phyloP scores from a whole-genome alignment of 768 basidiomycete genomes.

The Tephrocybe sp. region DNA sequence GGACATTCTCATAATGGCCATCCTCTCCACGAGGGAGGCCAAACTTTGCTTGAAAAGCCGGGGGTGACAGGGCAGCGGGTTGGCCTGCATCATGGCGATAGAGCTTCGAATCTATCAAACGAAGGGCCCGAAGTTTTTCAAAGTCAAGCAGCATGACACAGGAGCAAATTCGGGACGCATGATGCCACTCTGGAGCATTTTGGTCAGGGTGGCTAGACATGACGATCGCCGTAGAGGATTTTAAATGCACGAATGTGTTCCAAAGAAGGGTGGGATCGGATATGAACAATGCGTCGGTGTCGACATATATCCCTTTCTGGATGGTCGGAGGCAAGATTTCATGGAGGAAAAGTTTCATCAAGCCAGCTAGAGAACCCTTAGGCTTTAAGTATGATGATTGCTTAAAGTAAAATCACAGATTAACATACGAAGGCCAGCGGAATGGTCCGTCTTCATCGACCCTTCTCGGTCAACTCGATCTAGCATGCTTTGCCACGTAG shows the following conservation, averaged over 20 bases:
- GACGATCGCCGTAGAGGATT: conserved; percentile 34
- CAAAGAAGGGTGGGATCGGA: conserved; percentile 45
- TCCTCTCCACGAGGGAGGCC: conserved; percentile 33
- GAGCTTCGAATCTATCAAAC: conserved; percentile 45
- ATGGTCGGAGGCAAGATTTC: conserved; percentile 44
- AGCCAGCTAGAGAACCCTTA: too few species aligned
- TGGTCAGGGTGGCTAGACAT: conserved; percentile 46
- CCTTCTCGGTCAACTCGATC: conserved; percentile 46
- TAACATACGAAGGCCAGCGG: conserved; percentile 47
- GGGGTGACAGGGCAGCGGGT: conserved; percentile 35
- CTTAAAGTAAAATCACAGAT: too few species aligned
- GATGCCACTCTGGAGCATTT: conserved; percentile 36
- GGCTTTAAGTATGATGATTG: background rate
- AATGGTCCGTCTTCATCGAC: conserved; percentile 41
- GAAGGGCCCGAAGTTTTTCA: conserved; percentile 37
- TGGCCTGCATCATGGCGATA: conserved; percentile 30
- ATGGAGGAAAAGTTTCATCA: conserved; percentile 54
- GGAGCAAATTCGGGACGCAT: conserved; percentile 47
- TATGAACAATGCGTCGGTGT: conserved; percentile 51
- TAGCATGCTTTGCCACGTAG: conserved; percentile 38
- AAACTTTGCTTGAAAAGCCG: conserved; percentile 42
- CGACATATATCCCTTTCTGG: conserved; percentile 45
- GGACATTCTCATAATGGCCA: conserved; percentile 40
- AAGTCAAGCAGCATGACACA: conserved; percentile 54
- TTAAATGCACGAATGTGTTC: conserved; percentile 35